Percentiles rank a stretch among this genome's conserved stretches.
Evolutionary conservation across 306 rosid genomes (phyloP).

Genomic region (Acacia crassicarpa): DNA sequence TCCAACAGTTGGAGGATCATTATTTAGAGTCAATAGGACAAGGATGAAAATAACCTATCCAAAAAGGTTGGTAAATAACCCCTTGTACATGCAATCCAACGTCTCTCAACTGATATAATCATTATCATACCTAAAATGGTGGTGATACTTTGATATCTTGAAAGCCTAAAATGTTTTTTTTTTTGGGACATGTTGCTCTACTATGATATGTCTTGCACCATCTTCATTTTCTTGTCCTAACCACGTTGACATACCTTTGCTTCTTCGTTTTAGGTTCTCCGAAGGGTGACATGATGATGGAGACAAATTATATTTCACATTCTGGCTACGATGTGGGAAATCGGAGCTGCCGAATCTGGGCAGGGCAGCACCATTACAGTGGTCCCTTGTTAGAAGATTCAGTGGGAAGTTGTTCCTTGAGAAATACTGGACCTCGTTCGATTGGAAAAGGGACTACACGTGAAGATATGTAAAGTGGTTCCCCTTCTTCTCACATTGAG

Average conservation of each 20-base stretch:
- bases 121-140: background rate
- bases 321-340: too few relatives aligned
- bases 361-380: too few relatives aligned
- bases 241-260: too few relatives aligned
- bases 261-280: too few relatives aligned
- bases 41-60: conserved; percentile 1
- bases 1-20: background rate
- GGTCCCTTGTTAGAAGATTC: too few relatives aligned
- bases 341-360: too few relatives aligned
- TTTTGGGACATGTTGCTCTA: background rate
- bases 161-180: background rate
- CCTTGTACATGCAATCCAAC: background rate
- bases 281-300: too few relatives aligned
- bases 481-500: background rate
- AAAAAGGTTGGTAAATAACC: background rate
- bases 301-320: too few relatives aligned
- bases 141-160: background rate
- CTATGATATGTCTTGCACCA: background rate
- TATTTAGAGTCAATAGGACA: background rate
- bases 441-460: conserved; percentile 55
- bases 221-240: too few relatives aligned
- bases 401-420: too few relatives aligned
- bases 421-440: too few relatives aligned
- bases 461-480: conserved; percentile 49
- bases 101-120: background rate